phyloP scores from a whole-genome alignment of 2,329 filamentous ascomycete species.

The Bertia moriformis region DNA sequence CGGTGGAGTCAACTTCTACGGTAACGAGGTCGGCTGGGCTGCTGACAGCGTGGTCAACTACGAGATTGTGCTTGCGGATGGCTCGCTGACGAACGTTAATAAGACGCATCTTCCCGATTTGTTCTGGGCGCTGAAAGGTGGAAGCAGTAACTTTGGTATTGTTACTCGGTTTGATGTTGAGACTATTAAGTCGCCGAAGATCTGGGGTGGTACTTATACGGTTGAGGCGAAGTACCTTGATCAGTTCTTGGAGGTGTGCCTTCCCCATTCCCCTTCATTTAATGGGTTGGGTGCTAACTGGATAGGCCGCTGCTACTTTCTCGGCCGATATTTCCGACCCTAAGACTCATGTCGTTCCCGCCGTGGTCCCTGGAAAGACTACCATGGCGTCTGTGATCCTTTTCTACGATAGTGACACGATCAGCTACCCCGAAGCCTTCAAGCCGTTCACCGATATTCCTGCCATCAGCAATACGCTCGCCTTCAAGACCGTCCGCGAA shows the following conservation, averaged over 20 bases:
- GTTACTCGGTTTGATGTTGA: constrained; percentile 6
- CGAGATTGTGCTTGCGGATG: constrained; percentile 14
- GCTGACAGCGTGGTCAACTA: neutral
- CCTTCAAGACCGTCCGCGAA: constrained; percentile 17
- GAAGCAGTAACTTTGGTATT: constrained; percentile 12
- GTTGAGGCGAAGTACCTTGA: constrained; percentile 7
- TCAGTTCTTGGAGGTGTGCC: constrained; percentile 6
- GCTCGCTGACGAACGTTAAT: constrained; percentile 11
- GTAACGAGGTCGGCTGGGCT: neutral
- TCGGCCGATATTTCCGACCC: constrained; percentile 8
- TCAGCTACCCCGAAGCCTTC: constrained; percentile 14
- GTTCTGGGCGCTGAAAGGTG: constrained; percentile 13
- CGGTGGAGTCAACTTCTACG: constrained; percentile 5
- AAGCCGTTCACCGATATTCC: constrained; percentile 19
- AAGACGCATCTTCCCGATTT: constrained; percentile 8
- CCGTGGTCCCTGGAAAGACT: constrained; percentile 8
- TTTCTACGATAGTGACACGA: constrained; percentile 18
- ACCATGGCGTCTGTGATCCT: constrained; percentile 17
- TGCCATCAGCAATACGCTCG: constrained; percentile 14
- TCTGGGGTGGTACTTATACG: constrained; percentile 8
- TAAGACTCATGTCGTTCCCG: constrained; percentile 9
- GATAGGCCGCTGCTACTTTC: constrained; percentile 9
- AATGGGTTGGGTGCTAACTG: neutral
- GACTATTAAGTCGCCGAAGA: constrained; percentile 4
- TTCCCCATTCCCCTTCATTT: neutral